These are phyloP conservation scores for Nasturtium officinale DNA, from an alignment of 345 rosid species.

Conservation along the genomic window DNA sequence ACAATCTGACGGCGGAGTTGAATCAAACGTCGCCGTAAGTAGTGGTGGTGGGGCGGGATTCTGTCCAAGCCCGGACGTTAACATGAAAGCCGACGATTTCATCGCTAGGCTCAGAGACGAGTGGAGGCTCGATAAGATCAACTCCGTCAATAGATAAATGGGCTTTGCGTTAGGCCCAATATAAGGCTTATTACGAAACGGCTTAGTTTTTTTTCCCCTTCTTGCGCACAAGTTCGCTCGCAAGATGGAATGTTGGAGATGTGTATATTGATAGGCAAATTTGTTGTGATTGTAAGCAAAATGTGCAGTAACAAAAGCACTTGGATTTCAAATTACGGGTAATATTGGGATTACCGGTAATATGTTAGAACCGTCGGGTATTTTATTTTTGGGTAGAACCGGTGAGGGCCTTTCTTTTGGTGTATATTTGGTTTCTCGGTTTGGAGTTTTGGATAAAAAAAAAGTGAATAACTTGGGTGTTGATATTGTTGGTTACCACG, in stretches of 20 bases:
- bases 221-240: background rate
- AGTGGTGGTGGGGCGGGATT: slow-evolving; percentile 33
- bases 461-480: slow-evolving; percentile 10
- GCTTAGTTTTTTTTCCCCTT: background rate
- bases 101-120: slow-evolving; percentile 79
- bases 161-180: slow-evolving; percentile 30
- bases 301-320: background rate
- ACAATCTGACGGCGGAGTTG: slow-evolving; percentile 40
- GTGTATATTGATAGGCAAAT: background rate
- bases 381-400: slow-evolving; percentile 19
- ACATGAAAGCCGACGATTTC: slow-evolving; percentile 74
- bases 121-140: slow-evolving; percentile 79
- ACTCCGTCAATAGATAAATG: slow-evolving; percentile 57
- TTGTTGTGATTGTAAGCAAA: background rate
- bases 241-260: slow-evolving; percentile 3
- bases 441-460: slow-evolving; percentile 1
- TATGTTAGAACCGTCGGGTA: background rate
- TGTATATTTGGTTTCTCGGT: slow-evolving; percentile 12
- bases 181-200: background rate
- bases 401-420: slow-evolving; percentile 12
- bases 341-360: slow-evolving; percentile 22
- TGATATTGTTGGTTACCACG: slow-evolving; percentile 15
- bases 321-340: background rate
- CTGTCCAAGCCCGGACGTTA: slow-evolving; percentile 90
- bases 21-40: slow-evolving; percentile 7